Evolutionary conservation across 1,284 basidiomycete species (phyloP).

Genomic region (Exobasidium rhododendri): DNA sequence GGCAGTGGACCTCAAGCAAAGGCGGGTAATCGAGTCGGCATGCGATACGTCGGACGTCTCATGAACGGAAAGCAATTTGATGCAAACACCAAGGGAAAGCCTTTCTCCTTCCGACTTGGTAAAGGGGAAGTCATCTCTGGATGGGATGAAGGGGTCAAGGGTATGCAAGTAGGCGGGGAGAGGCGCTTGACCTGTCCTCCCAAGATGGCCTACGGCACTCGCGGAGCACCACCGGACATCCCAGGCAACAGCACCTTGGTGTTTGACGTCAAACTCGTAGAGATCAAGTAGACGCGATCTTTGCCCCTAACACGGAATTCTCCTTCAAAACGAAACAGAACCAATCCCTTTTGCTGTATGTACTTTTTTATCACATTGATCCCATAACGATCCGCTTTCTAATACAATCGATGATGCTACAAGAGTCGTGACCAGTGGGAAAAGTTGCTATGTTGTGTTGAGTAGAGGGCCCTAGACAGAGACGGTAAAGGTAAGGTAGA

Average conservation of each 20-base stretch:
- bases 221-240: slow-evolving; percentile 59
- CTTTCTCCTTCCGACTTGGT: slow-evolving; percentile 83
- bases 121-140: slow-evolving; percentile 82
- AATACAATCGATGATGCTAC: too few relatives aligned
- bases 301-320: too few relatives aligned
- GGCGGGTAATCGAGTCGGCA: slow-evolving; percentile 74
- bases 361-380: too few relatives aligned
- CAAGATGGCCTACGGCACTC: slow-evolving; percentile 60
- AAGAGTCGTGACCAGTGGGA: too few relatives aligned
- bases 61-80: slow-evolving; percentile 82
- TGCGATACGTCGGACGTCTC: slow-evolving; percentile 89
- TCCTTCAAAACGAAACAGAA: too few relatives aligned
- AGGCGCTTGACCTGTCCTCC: slow-evolving; percentile 74
- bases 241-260: slow-evolving; percentile 60
- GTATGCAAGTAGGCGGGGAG: slow-evolving; percentile 89
- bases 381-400: too few relatives aligned
- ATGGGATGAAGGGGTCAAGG: slow-evolving; percentile 86
- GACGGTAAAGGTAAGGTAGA: too few relatives aligned
- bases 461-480: background rate
- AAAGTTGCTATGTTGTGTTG: background rate
- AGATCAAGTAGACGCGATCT: slow-evolving; percentile 57
- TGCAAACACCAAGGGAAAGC: slow-evolving; percentile 79
- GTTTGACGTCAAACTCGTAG: slow-evolving; percentile 62
- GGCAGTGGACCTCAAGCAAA: slow-evolving; percentile 81
- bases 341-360: too few relatives aligned